These are phyloP conservation scores for Gossypium mustelinum DNA, from an alignment of 345 rosid genomes.

Conservation along the genomic window DNA sequence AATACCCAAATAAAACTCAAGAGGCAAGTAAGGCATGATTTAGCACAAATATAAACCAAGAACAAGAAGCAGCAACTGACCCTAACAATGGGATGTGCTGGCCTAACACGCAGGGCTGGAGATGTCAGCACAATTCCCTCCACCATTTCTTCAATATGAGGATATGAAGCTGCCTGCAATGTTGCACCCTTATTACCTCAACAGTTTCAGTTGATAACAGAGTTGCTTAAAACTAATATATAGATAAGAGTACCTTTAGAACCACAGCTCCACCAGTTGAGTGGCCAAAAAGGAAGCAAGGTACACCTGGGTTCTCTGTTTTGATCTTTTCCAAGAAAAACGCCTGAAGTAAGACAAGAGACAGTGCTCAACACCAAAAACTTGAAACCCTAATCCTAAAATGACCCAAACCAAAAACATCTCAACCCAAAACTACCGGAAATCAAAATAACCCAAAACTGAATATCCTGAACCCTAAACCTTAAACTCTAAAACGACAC, in stretches of 20 bases:
- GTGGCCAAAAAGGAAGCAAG: conserved; percentile 97
- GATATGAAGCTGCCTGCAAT: conserved; percentile 63
- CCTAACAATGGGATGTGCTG: conserved; percentile 95
- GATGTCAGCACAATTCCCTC: conserved; percentile 84
- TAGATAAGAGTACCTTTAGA: conserved; percentile 51
- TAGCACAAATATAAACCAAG: background rate
- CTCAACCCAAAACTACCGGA: no score
- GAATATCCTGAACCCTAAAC: no score
- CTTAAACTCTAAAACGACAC: no score
- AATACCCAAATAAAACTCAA: background rate
- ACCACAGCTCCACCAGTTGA: conserved; percentile 99
- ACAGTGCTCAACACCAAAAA: background rate
- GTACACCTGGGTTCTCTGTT: conserved; percentile 70
- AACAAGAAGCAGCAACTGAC: conserved; percentile 33
- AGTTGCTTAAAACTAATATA: background rate
- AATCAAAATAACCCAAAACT: no score
- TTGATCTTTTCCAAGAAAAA: conserved; percentile 80
- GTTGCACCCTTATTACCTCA: conserved; percentile 6
- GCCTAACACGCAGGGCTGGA: conserved; percentile 94
- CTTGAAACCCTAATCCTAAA: no score
- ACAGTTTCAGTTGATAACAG: background rate
- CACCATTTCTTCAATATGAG: conserved; percentile 53
- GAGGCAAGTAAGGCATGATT: background rate
- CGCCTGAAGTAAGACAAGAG: conserved; percentile 38
- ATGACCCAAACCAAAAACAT: no score